Percentiles rank a stretch among this genome's conserved stretches.
Evolutionary conservation across 2,329 filamentous ascomycete species (phyloP).

Genomic region (Ascocoryne sarcoides): DNA sequence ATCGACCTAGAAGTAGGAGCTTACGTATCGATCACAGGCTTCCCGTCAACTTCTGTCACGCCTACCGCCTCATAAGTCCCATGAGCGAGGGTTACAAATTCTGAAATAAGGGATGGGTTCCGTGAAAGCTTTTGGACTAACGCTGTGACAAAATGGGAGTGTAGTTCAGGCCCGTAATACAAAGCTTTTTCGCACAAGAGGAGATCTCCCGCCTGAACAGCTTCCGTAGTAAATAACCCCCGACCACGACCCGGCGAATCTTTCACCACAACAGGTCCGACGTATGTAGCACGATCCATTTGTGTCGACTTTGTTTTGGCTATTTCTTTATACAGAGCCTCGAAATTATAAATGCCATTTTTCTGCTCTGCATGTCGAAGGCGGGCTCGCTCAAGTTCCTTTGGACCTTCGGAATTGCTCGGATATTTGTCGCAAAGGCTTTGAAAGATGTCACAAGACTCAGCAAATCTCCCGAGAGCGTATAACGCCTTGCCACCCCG

Average conservation of each 20-base stretch:
- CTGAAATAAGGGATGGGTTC: slow-evolving; percentile 29
- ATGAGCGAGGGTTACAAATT: slow-evolving; percentile 33
- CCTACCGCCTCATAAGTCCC: no score
- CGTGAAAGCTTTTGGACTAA: slow-evolving; percentile 41
- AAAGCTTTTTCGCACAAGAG: slow-evolving; percentile 50
- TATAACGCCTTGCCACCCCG: slow-evolving; percentile 31
- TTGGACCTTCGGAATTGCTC: slow-evolving; percentile 22
- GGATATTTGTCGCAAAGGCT: slow-evolving; percentile 23
- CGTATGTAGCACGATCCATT: slow-evolving; percentile 41
- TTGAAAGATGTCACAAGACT: slow-evolving; percentile 24
- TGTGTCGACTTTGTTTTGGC: slow-evolving; percentile 29
- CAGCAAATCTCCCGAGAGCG: slow-evolving; percentile 25
- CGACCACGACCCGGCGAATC: slow-evolving; percentile 34
- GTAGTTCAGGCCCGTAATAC: slow-evolving; percentile 32
- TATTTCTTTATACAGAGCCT: slow-evolving; percentile 29
- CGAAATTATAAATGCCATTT: slow-evolving; percentile 34
- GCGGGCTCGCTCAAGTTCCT: slow-evolving; percentile 26
- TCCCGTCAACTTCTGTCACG: slow-evolving; percentile 14
- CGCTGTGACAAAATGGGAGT: no score
- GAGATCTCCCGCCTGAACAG: slow-evolving; percentile 41
- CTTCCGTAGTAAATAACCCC: slow-evolving; percentile 42
- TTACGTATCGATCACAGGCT: slow-evolving; percentile 12
- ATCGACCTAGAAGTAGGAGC: no score
- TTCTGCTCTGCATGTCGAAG: slow-evolving; percentile 32
- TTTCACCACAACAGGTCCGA: slow-evolving; percentile 34